Base-by-base conservation (phyloP, 176 grass and related monocot species). In the Eragrostis curvula region DNA sequence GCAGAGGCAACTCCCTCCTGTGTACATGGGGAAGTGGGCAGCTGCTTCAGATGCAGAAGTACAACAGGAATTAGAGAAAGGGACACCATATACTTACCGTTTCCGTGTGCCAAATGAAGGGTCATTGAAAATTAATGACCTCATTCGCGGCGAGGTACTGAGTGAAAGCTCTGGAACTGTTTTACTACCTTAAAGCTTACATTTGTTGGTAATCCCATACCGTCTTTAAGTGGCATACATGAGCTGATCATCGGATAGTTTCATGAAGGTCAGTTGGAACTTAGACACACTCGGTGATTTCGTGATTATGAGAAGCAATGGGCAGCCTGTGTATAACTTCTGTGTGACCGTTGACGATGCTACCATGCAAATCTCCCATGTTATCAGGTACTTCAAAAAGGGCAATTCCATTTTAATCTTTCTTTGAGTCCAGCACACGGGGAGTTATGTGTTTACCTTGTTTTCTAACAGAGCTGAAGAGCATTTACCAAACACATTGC, bases 291-390 rank as follows among this genome's bases (percentile, higher is more conserved):
- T 99, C 51, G 93, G 96, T 64, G 96, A 99, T 74, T 99, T 99
- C 53, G 93, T 99, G 77, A 93, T 99, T 51, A 99, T 99, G 96
- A 91, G 96, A 88, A 99, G 96, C 85, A 99, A 99, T 20, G 96
- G 96, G 12, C 96, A 99, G 59, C 96, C 96, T 80, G 96, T 99
- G 45, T 99, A 99, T 87, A 99, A 99, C 90, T 99, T 99, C 39
- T 99, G 96, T 88, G 96, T 99, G 58, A 99, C 96, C 21, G 93
- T 99, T 68, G 96, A 99, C 58, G 96, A 99, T 75, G 91, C 96
- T 58, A 93, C 89, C 68, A 99, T 99, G 96, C 79, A 41, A 43
- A 99, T 99, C 55, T 99, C 96, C 24, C 93, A 94, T 82, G 96
- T 99, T 78, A 96, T 99, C 59, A 93, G 96, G 96, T 99, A 59